Base-by-base conservation (phyloP, 257 asterid species). In the Capsicum pubescens region DNA sequence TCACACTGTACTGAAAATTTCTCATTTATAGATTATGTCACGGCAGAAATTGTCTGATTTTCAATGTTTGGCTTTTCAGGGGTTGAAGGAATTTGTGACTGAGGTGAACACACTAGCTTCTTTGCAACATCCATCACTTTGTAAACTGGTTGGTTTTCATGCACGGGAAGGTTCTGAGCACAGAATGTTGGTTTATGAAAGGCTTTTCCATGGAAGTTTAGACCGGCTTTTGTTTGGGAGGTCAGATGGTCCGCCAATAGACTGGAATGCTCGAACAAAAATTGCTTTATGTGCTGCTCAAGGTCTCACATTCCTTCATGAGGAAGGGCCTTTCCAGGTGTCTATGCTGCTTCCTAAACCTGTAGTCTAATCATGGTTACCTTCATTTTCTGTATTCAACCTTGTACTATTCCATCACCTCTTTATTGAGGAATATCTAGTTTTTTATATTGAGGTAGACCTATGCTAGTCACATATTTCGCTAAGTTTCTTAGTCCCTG, bases 241-340 rank as follows among this genome's bases (percentile, higher is more conserved):
- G 86, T 91, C 97, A 16, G 95, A 93, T 81, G 98, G 98, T 81
- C 98, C 99, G 15, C 99, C 99, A 8, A 88, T 93, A 44, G 99
- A 95, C 87, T 95, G 99, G 99, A 95, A 93, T 89, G 90, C 95
- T 86, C 91, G 99, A 85, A 94, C 91, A 94, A 95, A 94, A 89
- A 95, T 93, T 82, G 97, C 97, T 81, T 87, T 89, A 35, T 94
- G 97, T 88, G 98, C 99, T 82, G 97, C 99, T 13, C 99, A 90
- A 86, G 98, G 97, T 85, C 91, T 95, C n/a, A 95, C 99, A 11
- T 95, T 95, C 88, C 89, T 95, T 84, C 98, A 95, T 13, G 99
- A 95, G 88, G 99, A 95, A 90, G 99, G 99, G 46, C 99, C 99
- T 77, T 95, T 95, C 88, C 99, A 95, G 97, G 98, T 95, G 85